Base-by-base conservation (phyloP, 768 basidiomycete genomes). In the Termitomyces sp. region DNA sequence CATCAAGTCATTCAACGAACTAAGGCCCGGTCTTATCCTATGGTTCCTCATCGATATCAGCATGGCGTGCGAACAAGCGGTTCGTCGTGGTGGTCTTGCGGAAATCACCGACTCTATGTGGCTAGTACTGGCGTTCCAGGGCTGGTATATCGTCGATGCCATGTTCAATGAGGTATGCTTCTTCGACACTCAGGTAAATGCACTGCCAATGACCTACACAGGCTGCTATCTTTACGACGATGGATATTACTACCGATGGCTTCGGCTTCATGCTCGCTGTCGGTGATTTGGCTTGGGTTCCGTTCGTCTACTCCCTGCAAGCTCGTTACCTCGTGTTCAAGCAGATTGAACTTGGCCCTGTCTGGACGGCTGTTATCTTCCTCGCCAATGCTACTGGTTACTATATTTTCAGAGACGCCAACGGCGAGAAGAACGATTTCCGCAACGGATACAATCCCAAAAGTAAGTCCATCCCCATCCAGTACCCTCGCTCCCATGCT, bases 211-310 rank as follows among this genome's bases (percentile, higher is more conserved):
- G 18, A 33, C 15, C 44, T 12, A 18, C 35, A 0, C 60, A 97
- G 92, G 81, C 90, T 2, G 88, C 91, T 10, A 80, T 99, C 60
- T 79, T 98, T 54, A 95, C 92, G 1, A 94, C 89, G 3, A 99
- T 99, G 91, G 97, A 99, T 65, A 95, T 99, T 66, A 95, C 88
- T 3, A 91, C 90, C 11, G 97, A 99, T 63, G 97, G 97, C 11
- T 98, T 98, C 64, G 97, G 97, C 7, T 98, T 94, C 80, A 99
- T 99, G 97, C 87, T 99, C 27, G 73, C 93, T 5, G 81, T 96
- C 44, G 96, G 97, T 39, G 94, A 98, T 65, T 81, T 98, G 27
- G 72, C 85, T 18, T 98, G 92, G 89, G 91, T 99, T 11, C 96
- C 96, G 11, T 96, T 98, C 71, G 86, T 85, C 15, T 99, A 98